Percentiles rank a stretch among this genome's conserved stretches.
phyloP scores from a whole-genome alignment of 441 rosid genomes.

The Mallotus japonicus region DNA sequence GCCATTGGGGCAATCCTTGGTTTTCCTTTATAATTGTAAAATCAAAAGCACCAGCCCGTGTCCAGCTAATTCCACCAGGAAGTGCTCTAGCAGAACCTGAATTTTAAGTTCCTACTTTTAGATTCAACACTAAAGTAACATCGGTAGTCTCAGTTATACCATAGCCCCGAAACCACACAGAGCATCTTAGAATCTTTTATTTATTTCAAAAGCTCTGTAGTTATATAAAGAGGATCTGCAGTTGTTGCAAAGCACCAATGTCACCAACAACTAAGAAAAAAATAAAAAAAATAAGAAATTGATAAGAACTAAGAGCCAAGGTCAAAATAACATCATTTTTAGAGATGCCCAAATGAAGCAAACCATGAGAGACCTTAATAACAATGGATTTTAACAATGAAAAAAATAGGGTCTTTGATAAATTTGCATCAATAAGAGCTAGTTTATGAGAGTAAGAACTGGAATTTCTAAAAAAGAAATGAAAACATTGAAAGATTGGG shows the following conservation, averaged over 20 bases:
- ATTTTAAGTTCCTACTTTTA: too few species aligned
- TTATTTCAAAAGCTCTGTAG: constrained; percentile 58
- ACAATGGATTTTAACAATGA: constrained; percentile 55
- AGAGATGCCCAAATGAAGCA: constrained; percentile 57
- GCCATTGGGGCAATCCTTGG: too few species aligned
- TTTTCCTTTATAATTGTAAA: too few species aligned
- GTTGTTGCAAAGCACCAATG: constrained; percentile 72
- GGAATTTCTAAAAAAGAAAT: constrained; percentile 43
- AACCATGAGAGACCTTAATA: constrained; percentile 56
- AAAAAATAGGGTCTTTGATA: constrained; percentile 49
- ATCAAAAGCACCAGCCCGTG: too few species aligned
- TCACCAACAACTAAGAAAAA: constrained; percentile 65
- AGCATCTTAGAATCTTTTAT: constrained; percentile 2
- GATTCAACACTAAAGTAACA: too few species aligned
- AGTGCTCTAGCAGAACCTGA: too few species aligned
- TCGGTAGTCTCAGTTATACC: too few species aligned
- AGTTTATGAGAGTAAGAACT: constrained; percentile 53
- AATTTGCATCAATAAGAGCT: constrained; percentile 66
- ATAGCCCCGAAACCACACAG: too few species aligned
- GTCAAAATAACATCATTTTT: constrained; percentile 66
- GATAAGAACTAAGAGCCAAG: constrained; percentile 73
- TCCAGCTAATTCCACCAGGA: too few species aligned
- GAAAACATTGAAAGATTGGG: constrained; percentile 33
- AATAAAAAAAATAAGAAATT: constrained; percentile 69
- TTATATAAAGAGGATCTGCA: constrained; percentile 69